Evolutionary conservation across 805 yeast species (phyloP), one percentile per base, ranked within the genome.

Genomic region (Metschnikowia baotianmanensis): DNA sequence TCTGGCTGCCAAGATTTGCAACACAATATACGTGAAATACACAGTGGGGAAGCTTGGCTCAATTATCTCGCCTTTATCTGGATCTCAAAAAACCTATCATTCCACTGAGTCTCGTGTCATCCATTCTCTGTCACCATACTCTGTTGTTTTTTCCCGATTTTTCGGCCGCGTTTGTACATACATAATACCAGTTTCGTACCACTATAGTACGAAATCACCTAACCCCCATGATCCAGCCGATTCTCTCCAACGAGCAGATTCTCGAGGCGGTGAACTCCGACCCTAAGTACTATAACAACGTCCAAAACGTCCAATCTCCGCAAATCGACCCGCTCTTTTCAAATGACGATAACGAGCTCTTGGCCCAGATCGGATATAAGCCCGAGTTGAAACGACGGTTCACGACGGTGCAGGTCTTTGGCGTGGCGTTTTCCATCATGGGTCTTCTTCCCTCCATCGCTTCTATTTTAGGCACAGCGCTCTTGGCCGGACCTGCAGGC

Each of bases 361-460:
- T 74, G 45, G 74, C 70, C 15, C 77, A 78, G 47, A 76, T 83
- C 40, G 90, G 90, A 8, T 83, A 83, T 59, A 80, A 80, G 55
- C 83, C 80, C 53, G 89, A 83, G 55, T 63, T 83, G 35, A 69
- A 69, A 33, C 72, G 90, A 56, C 71, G 73, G 27, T 83, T 80
- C 54, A 68, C 81, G 3, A 74, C 83, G 1, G 43, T 78, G 32
- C 84, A 80, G 58, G 80, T 81, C 13, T 83, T 83, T 55, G 86
- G 86, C 43, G 77, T 82, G 40, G 84, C 87, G 5, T 82, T 80
- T 54, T 73, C 81, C 16, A 80, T 83, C 56, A 82, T 83, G 86
- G 84, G 86, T 9, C 59, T 83, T 32, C 62, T 82, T 31, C 85
- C 86, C 1, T 74, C 82, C 8, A 77, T 81, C 38, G 76, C 85